These are phyloP conservation scores for Lolium rigidum DNA, from an alignment of 176 grass and related monocot species.

Conservation along the genomic window DNA sequence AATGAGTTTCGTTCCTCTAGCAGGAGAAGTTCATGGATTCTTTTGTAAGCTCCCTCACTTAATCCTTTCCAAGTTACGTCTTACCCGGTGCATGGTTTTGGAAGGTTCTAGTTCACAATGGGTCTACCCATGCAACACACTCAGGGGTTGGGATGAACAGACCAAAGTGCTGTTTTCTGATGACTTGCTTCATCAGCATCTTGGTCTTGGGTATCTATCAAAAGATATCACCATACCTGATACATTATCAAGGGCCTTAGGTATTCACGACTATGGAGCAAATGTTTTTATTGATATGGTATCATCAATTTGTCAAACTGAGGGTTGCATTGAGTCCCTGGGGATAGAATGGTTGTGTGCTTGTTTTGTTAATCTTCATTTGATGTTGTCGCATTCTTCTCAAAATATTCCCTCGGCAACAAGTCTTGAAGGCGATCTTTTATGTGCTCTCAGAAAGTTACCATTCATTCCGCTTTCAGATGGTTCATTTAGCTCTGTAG, in stretches of 20 bases:
- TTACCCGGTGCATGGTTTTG: slow-evolving; percentile 84
- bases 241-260: slow-evolving; percentile 74
- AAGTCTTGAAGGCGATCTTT: slow-evolving; percentile 63
- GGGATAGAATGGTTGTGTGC: slow-evolving; percentile 86
- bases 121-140: slow-evolving; percentile 74
- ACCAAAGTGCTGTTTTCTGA: slow-evolving; percentile 70
- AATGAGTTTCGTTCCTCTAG: slow-evolving; percentile 95
- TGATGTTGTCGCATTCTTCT: slow-evolving; percentile 54
- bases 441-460: slow-evolving; percentile 64
- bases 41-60: slow-evolving; percentile 83
- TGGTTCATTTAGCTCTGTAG: slow-evolving; percentile 74
- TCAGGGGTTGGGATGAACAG: slow-evolving; percentile 83
- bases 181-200: slow-evolving; percentile 71
- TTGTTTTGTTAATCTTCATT: slow-evolving; percentile 80
- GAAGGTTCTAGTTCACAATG: slow-evolving; percentile 65
- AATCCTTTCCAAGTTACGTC: slow-evolving; percentile 82
- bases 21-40: slow-evolving; percentile 93
- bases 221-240: slow-evolving; percentile 82
- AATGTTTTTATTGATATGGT: slow-evolving; percentile 72
- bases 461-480: slow-evolving; percentile 81
- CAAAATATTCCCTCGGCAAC: slow-evolving; percentile 43
- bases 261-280: slow-evolving; percentile 80
- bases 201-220: slow-evolving; percentile 86
- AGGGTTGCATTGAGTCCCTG: slow-evolving; percentile 61
- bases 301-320: slow-evolving; percentile 69